These are phyloP conservation scores for Pseudogymnoascus sp. DNA, from an alignment of 2,329 filamentous ascomycete species.

Conservation along the genomic window DNA sequence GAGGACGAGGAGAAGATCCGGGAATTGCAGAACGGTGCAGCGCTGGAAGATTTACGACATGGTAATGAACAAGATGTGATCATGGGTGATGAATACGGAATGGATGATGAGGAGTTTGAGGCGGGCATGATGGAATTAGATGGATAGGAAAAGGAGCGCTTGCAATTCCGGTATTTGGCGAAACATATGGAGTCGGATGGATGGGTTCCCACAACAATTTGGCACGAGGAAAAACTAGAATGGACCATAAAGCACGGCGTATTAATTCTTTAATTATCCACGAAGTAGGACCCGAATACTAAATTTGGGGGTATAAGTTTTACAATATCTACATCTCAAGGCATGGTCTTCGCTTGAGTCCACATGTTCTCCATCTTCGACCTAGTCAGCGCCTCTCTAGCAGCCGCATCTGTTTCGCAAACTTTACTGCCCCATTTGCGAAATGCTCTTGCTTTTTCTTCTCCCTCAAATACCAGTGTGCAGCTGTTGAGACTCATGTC, in stretches of 20 bases:
- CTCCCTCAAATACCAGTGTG: conserved; percentile 80
- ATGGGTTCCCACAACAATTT: conserved; percentile 5
- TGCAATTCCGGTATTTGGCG: conserved; percentile 6
- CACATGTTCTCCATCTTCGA: conserved; percentile 94
- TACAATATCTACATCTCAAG: conserved; percentile 7
- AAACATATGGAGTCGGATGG: neutral
- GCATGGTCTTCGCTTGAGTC: conserved; percentile 68
- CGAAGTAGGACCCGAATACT: neutral
- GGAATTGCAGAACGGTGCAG: conserved; percentile 46
- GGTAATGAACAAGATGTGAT: conserved; percentile 17
- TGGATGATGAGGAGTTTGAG: conserved; percentile 35
- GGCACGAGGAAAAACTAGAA: conserved; percentile 15
- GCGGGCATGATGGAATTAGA: conserved; percentile 45
- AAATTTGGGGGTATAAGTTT: neutral
- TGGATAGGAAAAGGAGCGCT: conserved; percentile 14
- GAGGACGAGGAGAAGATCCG: conserved; percentile 59
- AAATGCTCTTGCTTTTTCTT: conserved; percentile 72
- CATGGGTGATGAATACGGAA: conserved; percentile 24
- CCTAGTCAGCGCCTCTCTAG: conserved; percentile 68
- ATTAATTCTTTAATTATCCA: neutral
- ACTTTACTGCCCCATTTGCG: conserved; percentile 81
- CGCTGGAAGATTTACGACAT: conserved; percentile 20
- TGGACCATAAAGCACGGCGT: neutral
- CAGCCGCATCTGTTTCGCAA: conserved; percentile 88
- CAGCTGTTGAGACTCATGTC: conserved; percentile 79